Evolutionary conservation across 164 flowering plant genomes (phyloP).

Genomic region (Liriodendron chinense): DNA sequence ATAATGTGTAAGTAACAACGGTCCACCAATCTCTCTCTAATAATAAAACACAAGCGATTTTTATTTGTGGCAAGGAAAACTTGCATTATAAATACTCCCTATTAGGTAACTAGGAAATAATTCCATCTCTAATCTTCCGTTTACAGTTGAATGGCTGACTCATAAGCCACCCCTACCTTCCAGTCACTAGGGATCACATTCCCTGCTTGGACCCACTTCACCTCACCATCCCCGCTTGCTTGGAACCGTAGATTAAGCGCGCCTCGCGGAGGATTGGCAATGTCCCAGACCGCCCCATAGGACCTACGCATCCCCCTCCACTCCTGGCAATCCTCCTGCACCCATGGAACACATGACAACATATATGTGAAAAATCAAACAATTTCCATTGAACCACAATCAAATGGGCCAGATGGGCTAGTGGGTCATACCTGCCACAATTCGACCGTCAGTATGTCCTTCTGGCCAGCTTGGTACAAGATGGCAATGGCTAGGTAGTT

Average conservation of each 20-base stretch:
- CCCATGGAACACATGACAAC: background rate
- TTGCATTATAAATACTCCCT: too few relatives aligned
- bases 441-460: slow-evolving; percentile 51
- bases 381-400: background rate
- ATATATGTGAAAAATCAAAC: background rate
- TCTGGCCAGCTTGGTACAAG: slow-evolving; percentile 49
- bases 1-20: too few relatives aligned
- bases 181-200: slow-evolving; percentile 54
- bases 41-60: background rate
- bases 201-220: slow-evolving; percentile 42
- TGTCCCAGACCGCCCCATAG: slow-evolving; percentile 55
- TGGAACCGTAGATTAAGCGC: slow-evolving; percentile 50
- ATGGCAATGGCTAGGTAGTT: slow-evolving; percentile 59
- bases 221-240: slow-evolving; percentile 35
- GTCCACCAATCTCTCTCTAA: background rate
- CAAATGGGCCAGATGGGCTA: background rate
- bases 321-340: slow-evolving; percentile 59
- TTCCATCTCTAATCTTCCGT: background rate
- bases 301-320: slow-evolving; percentile 73
- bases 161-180: slow-evolving; percentile 68
- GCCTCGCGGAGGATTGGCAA: slow-evolving; percentile 35
- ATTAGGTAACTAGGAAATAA: background rate
- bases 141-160: slow-evolving; percentile 47
- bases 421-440: slow-evolving; percentile 58
- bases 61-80: background rate